Evolutionary conservation across 169 alveolate genomes (phyloP), one percentile per base, ranked within the genome.

Genomic region (Babesia microti): DNA sequence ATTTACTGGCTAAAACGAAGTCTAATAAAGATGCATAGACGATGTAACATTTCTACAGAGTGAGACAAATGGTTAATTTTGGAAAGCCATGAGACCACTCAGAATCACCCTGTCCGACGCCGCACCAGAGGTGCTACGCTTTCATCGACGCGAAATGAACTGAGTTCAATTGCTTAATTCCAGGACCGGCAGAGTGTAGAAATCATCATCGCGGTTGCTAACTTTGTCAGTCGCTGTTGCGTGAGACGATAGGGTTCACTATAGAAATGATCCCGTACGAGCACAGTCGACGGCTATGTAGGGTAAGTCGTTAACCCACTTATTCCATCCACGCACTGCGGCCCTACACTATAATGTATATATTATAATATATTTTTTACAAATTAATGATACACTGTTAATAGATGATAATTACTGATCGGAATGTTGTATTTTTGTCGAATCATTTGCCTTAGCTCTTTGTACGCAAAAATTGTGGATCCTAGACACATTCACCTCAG

Each of bases 401-500:
- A 23, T 15, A 37, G 36, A 7, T 29, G 18, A 36, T 2, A 3
- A 3, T 24, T 36, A 6, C 36, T n/a, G 22, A 23, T 23, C n/a
- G 36, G 36, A 30, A 30, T 30, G 41, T 1, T 1, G 0, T 12
- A 1, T 4, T 7, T 1, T 3, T 3, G 33, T 50, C 61, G 52
- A 48, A 51, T 15, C 27, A 21, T 9, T 12, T 22, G 11, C 19
- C 7, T 6, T 15, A 1, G 14, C 0, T 32, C 14, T 32, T 32
- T 1, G 3, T 36, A 83, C 91, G 18, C 84, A 69, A 49, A 48
- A 83, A 40, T 85, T 85, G 72, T 85, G 93, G 35, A 85, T 66
- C 29, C 93, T 75, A 34, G 93, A 88, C n/a, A 83, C 81, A 56
- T 83, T 85, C 48, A 85, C 87, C 49, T 85, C 93, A 11, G 91